Evolutionary conservation across 2,329 filamentous ascomycete genomes (phyloP).

Genomic region (Fusarium sp.): DNA sequence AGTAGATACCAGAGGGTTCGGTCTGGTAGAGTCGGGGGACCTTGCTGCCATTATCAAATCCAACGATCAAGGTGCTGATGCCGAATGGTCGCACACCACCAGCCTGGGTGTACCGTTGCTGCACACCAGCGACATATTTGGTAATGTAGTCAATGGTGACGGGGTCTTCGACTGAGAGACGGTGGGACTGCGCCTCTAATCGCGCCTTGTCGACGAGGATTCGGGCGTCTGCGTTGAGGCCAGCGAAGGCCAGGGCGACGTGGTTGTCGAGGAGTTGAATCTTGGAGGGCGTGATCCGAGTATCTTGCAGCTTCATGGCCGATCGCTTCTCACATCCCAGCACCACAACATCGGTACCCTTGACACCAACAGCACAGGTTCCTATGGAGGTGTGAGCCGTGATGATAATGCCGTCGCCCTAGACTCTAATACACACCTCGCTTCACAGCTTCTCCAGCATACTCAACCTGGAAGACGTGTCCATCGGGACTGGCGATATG

Average conservation of each 20-base stretch:
- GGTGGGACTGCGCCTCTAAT: conserved; percentile 96
- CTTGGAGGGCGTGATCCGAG: conserved; percentile 98
- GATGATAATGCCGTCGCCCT: conserved; percentile 2
- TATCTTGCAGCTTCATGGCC: conserved; percentile 99
- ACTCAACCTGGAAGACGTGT: conserved; percentile 99
- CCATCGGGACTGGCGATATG: conserved; percentile 84
- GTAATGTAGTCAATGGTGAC: conserved; percentile 99
- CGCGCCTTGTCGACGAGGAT: conserved; percentile 99
- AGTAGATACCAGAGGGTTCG: conserved; percentile 99
- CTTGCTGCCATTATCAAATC: conserved; percentile 95
- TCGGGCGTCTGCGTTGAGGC: conserved; percentile 95
- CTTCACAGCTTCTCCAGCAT: conserved; percentile 98
- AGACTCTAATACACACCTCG: conserved; percentile 72
- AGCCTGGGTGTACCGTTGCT: conserved; percentile 99
- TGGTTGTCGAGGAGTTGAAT: conserved; percentile 96
- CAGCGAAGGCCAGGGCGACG: conserved; percentile 96
- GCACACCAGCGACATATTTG: conserved; percentile 97
- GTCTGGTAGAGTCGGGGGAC: conserved; percentile 95
- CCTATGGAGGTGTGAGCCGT: conserved; percentile 62
- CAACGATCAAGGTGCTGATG: conserved; percentile 96
- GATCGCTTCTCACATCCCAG: conserved; percentile 98
- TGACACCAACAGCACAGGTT: conserved; percentile 97
- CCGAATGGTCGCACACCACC: conserved; percentile 99
- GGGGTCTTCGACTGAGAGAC: conserved; percentile 95
- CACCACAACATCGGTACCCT: conserved; percentile 93